Evolutionary conservation across 2,329 filamentous ascomycete species (phyloP), one percentile per base, ranked within the genome.

Genomic region (Phyllosticta capitalensis): DNA sequence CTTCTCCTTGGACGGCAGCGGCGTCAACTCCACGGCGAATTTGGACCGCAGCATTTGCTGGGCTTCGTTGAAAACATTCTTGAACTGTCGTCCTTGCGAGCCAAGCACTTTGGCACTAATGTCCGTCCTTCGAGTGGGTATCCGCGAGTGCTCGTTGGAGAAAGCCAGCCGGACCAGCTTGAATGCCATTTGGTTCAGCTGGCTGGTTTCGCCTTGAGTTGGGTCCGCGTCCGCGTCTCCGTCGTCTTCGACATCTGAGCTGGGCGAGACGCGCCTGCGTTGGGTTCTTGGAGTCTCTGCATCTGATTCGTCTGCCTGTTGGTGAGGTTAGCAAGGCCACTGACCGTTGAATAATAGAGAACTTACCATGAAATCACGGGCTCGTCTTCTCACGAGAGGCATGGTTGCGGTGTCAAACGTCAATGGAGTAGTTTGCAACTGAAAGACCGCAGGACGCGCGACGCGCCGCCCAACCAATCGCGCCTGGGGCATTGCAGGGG

Each of bases 11-110:
- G 82, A 78, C 0, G 94, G 91, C 55, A 97, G 78, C 74, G 96
- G 92, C 3, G 84, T 80, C 79, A 99, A 82, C 71, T 92, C 82
- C 91, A 97, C 96, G n/a, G 94, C 94, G 74, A 96, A 97, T 1
- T 86, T 81, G 1, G 76, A 75, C 54, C 80, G 78, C 45, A 99
- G 76, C 64, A 88, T 82, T 33, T 77, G 74, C 71, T 99, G 92
- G 50, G 92, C 90, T 49, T 82, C 78, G 0, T 83, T 82, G 67
- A 96, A 96, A 3, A 96, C 84, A 12, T 75, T 72, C 69, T 85
- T 91, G 71, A 96, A 97, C 38, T 84, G 78, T 30, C 87, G 80
- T 6, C 83, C 81, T 52, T 85, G 80, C 19, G 81, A 76, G 0
- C 88, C 89, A 9, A 96, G 83, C 0, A 95, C 89, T 67, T 84